Base-by-base conservation (phyloP, 345 rosid genomes). In the Triadica sebifera region DNA sequence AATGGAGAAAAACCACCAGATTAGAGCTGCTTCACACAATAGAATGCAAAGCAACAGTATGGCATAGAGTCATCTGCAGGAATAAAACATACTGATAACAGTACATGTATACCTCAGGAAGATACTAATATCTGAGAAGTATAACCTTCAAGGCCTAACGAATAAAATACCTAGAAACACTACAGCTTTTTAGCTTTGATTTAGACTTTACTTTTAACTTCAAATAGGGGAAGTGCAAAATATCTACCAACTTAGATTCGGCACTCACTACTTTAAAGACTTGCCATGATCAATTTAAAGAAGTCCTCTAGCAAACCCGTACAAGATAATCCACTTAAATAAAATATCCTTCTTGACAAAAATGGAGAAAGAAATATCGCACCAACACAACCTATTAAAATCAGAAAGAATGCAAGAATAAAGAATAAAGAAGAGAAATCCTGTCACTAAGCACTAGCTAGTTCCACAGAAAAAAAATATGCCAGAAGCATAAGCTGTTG, bases 91-190 rank as follows among this genome's bases (percentile, higher is more conserved):
- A 67, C 53, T 46, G 66, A 63, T 46, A 71, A 19, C 63, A 59
- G 34, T 41, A 61, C 34, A 25, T 29, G n/a, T n/a, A 51, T 49
- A 50, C 59, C 70, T 65, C 67, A 76, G 29, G 65, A 70, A 60
- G n/a, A 55, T 69, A 72, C 19, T 43, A 25, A 70, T 16, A 60
- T 60, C 12, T 22, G 13, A 57, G 43, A 57, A 53, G 16, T 9
- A 46, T 55, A 75, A 60, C 52, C n/a, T 58, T 66, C 47, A 73
- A 72, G 74, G 60, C 71, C 53, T 39, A 69, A 46, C 10, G 43
- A 66, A 74, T 37, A 69, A 51, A 63, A 41, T 45, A 50, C n/a
- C 19, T 16, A 71, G 46, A 55, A 60, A 68, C 64, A 49, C 19
- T 38, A 75, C 20, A 17, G 47, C 29, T 60, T 61, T 38, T 10